Percentiles rank a stretch among this genome's conserved stretches.
Evolutionary conservation across 495 filamentous ascomycete species (phyloP).

Genomic region (Aspergillus biplanus): DNA sequence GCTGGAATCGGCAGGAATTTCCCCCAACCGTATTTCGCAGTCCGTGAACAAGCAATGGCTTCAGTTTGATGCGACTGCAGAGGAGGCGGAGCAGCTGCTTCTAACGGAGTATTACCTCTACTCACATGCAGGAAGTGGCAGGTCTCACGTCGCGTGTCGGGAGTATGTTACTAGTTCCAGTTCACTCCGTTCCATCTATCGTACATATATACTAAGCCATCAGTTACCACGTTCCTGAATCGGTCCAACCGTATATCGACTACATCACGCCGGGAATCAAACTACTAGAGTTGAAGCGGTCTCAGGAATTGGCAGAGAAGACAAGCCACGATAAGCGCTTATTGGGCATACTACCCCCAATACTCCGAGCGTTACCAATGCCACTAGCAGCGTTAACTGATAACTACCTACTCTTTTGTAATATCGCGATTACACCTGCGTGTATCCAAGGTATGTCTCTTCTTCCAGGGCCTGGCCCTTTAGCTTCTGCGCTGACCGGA

Average conservation of each 20-base stretch:
- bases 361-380: constrained; percentile 12
- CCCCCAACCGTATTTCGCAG: constrained; percentile 46
- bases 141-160: constrained; percentile 54
- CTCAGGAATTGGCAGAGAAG: constrained; percentile 12
- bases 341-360: constrained; percentile 19
- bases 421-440: constrained; percentile 33
- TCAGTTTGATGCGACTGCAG: constrained; percentile 57
- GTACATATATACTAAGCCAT: constrained; percentile 10
- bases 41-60: constrained; percentile 60
- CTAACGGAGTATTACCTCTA: constrained; percentile 63
- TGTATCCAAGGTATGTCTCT: constrained; percentile 29
- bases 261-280: constrained; percentile 60
- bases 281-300: constrained; percentile 35
- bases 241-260: constrained; percentile 57
- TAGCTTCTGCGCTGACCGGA: not conserved
- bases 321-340: constrained; percentile 4
- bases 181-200: not conserved
- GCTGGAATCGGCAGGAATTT: constrained; percentile 54
- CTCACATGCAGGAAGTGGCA: constrained; percentile 46
- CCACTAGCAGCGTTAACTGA: not conserved
- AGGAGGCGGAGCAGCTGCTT: constrained; percentile 60
- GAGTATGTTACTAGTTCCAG: constrained; percentile 31
- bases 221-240: constrained; percentile 57
- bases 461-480: not conserved
- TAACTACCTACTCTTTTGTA: constrained; percentile 39